Evolutionary conservation across 257 asterid genomes (phyloP).

Genomic region (Solanum habrochaites): DNA sequence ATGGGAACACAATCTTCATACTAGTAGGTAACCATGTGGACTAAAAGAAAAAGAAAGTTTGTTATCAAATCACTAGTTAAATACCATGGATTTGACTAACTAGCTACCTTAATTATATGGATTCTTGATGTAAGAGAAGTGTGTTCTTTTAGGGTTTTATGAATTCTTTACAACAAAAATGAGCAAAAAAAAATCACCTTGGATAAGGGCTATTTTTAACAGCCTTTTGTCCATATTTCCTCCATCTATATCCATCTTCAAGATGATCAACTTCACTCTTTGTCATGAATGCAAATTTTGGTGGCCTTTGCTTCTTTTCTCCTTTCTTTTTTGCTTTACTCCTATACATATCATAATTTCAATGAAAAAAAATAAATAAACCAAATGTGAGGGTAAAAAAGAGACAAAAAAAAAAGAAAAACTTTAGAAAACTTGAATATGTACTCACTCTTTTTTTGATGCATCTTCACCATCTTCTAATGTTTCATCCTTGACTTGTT

Average conservation of each 20-base stretch:
- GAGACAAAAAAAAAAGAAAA: background rate
- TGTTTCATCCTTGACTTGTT: constrained; percentile 9
- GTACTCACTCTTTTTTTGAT: constrained; percentile 46
- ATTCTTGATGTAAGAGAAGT: background rate
- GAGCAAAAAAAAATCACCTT: constrained; percentile 19
- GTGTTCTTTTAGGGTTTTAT: background rate
- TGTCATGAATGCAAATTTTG: constrained; percentile 79
- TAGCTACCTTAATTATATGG: background rate
- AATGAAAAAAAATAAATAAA: background rate
- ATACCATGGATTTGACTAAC: background rate
- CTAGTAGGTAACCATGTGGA: background rate
- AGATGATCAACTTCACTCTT: constrained; percentile 84
- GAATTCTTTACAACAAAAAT: background rate
- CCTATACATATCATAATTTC: constrained; percentile 4
- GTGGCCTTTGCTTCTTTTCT: constrained; percentile 57
- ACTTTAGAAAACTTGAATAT: background rate
- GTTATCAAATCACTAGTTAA: background rate
- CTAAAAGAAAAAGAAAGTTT: background rate
- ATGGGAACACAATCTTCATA: background rate
- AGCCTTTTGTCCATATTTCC: constrained; percentile 85
- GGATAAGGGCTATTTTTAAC: constrained; percentile 88
- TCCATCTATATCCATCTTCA: constrained; percentile 88
- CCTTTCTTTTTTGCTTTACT: constrained; percentile 57
- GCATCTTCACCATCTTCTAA: constrained; percentile 32
- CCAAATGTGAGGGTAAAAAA: background rate